Conservation (phyloP, 202 grass and related monocot genomes). For the Zizania palustris region DNA sequence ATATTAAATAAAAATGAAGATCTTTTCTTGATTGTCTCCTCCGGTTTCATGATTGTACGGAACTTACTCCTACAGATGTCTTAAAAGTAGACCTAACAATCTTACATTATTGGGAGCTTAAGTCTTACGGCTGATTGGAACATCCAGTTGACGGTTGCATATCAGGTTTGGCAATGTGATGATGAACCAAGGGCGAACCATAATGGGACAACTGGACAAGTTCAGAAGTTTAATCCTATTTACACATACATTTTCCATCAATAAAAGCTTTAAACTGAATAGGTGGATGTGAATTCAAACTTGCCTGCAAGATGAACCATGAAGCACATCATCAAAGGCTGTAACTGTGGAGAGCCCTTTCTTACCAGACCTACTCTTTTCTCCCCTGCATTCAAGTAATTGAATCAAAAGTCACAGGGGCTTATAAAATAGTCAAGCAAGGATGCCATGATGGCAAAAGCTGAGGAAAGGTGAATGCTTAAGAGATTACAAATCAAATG, state of each 20-base stretch:
- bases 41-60: constrained; percentile 19
- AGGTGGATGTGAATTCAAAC: constrained; percentile 1
- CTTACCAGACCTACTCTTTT: too few relatives aligned
- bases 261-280: constrained; percentile 12
- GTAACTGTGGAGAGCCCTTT: background rate
- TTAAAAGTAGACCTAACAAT: constrained; percentile 30
- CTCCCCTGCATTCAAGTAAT: background rate
- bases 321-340: background rate
- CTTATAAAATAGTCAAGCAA: constrained; percentile 8
- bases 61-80: constrained; percentile 25
- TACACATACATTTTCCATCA: background rate
- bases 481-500: background rate
- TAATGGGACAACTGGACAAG: background rate
- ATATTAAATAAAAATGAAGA: background rate
- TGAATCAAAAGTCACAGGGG: background rate
- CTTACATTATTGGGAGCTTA: constrained; percentile 8
- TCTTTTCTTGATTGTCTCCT: background rate
- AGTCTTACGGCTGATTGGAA: background rate
- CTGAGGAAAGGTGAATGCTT: background rate
- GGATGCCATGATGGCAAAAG: background rate
- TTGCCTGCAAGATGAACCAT: background rate
- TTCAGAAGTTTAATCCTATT: too few relatives aligned
- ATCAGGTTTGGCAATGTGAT: too few relatives aligned
- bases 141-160: background rate
- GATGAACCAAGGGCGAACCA: constrained; percentile 4